phyloP scores from a whole-genome alignment of 139 green algal species.

The Chlorokybus atmophyticus region DNA sequence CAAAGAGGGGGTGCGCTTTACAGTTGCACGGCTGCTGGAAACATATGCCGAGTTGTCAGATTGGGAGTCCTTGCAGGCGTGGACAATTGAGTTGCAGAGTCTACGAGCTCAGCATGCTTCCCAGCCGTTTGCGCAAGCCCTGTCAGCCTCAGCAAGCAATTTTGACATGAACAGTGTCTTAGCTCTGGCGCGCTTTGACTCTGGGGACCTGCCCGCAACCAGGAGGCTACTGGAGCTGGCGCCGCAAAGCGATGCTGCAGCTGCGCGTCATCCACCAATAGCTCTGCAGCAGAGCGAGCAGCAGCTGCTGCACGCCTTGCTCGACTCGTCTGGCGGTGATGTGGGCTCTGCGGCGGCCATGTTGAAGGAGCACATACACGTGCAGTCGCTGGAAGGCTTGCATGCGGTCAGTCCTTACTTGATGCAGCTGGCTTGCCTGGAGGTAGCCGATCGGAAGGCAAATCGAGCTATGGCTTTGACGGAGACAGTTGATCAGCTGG shows the following conservation, averaged over 20 bases:
- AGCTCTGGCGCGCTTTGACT: constrained; percentile 18
- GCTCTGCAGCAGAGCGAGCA: constrained; percentile 15
- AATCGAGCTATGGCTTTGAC: too few species aligned
- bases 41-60: too few species aligned
- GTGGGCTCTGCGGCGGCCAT: constrained; percentile 2
- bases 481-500: too few species aligned
- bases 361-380: constrained; percentile 8
- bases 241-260: constrained; percentile 7
- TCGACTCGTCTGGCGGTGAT: neutral
- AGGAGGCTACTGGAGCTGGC: constrained; percentile 12
- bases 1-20: too few species aligned
- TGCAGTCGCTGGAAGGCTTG: constrained; percentile 6
- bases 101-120: too few species aligned
- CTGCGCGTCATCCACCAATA: constrained; percentile 5
- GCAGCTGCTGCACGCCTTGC: constrained; percentile 13
- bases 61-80: too few species aligned
- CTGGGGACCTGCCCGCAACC: constrained; percentile 4
- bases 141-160: too few species aligned
- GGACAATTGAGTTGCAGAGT: too few species aligned
- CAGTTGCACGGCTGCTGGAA: too few species aligned
- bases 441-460: too few species aligned
- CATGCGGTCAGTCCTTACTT: neutral
- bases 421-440: neutral
- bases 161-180: constrained; percentile 15
- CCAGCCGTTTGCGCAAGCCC: too few species aligned